Percentiles rank a stretch among this genome's conserved stretches.
Evolutionary conservation across 768 basidiomycete species (phyloP).

Genomic region (Paxillus involutus): DNA sequence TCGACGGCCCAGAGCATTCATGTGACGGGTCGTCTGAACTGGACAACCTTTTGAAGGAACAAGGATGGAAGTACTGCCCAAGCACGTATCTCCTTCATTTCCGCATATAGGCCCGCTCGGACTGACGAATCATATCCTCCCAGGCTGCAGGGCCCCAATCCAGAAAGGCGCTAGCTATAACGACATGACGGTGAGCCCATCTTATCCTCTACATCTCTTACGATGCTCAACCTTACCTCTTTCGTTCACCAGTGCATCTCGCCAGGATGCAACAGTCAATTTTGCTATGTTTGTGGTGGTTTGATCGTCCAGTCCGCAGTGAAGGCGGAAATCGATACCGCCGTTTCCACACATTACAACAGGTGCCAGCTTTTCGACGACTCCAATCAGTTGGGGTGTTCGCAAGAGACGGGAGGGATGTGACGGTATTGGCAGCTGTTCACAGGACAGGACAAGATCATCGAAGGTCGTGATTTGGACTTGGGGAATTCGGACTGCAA

Average conservation of each 20-base stretch:
- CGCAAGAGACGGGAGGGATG: too few species aligned
- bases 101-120: neutral
- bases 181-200: slow-evolving; percentile 52
- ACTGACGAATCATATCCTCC: neutral
- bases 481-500: too few species aligned
- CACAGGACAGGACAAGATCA: too few species aligned
- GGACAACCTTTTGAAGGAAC: slow-evolving; percentile 45
- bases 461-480: too few species aligned
- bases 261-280: slow-evolving; percentile 61
- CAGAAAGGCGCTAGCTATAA: slow-evolving; percentile 54
- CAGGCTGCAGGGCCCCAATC: slow-evolving; percentile 48
- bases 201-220: neutral
- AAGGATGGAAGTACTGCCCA: slow-evolving; percentile 49
- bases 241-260: slow-evolving; percentile 44
- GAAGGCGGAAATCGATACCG: slow-evolving; percentile 27
- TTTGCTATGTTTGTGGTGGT: slow-evolving; percentile 53
- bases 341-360: slow-evolving; percentile 33
- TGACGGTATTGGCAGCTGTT: too few species aligned
- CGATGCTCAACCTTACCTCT: neutral
- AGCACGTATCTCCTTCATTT: too few species aligned
- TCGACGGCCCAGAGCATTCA: slow-evolving; percentile 43
- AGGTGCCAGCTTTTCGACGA: slow-evolving; percentile 36
- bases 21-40: slow-evolving; percentile 62
- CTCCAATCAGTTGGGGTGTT: too few species aligned
- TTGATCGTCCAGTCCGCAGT: slow-evolving; percentile 44